A percentile compares a stretch with the other conserved stretches of the same genome.
phyloP scores from a whole-genome alignment of 1,139 yeast genomes.

The Debaryomycetaceae sp. region DNA sequence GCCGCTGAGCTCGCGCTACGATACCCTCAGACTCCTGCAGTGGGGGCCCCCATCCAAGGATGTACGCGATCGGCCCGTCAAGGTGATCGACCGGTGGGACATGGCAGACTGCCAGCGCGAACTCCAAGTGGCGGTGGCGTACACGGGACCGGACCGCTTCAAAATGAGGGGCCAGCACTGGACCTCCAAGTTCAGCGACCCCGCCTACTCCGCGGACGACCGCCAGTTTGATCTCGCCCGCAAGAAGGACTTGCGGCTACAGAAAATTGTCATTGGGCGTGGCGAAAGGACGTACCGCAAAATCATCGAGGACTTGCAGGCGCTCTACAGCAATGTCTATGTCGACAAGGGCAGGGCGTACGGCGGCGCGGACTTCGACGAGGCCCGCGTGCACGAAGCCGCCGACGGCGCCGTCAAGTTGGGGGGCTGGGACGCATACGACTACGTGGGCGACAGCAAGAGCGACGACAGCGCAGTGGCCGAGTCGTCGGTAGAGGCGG shows the following conservation, averaged over 20 bases:
- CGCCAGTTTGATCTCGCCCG: slow-evolving; percentile 8
- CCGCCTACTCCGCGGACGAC: slow-evolving; percentile 6
- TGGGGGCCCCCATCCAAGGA: slow-evolving; percentile 19
- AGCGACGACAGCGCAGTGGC: slow-evolving; percentile 5
- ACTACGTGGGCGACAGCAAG: slow-evolving; percentile 10
- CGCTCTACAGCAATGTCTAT: slow-evolving; percentile 9
- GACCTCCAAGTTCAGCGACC: slow-evolving; percentile 8
- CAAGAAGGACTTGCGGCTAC: slow-evolving; percentile 18
- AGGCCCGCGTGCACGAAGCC: slow-evolving; percentile 7
- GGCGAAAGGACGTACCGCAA: slow-evolving; percentile 17
- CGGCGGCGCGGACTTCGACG: slow-evolving; percentile 1
- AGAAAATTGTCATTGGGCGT: slow-evolving; percentile 24
- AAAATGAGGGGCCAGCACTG: slow-evolving; percentile 9
- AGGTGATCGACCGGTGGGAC: slow-evolving; percentile 32
- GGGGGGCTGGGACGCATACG: slow-evolving; percentile 11
- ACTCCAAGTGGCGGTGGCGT: slow-evolving; percentile 15
- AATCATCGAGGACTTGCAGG: slow-evolving; percentile 17
- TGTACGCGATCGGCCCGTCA: slow-evolving; percentile 17
- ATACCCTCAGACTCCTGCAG: slow-evolving; percentile 17
- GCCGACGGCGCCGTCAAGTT: slow-evolving; percentile 6
- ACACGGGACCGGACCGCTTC: slow-evolving; percentile 5
- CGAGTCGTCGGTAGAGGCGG: slow-evolving; percentile 1
- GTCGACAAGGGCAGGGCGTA: slow-evolving; percentile 8
- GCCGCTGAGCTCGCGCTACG: slow-evolving; percentile 23
- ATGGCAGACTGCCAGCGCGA: slow-evolving; percentile 29